Evolutionary conservation across 2,329 filamentous ascomycete species (phyloP), one percentile per base, ranked within the genome.

Genomic region (Cladophialophora psammophila): DNA sequence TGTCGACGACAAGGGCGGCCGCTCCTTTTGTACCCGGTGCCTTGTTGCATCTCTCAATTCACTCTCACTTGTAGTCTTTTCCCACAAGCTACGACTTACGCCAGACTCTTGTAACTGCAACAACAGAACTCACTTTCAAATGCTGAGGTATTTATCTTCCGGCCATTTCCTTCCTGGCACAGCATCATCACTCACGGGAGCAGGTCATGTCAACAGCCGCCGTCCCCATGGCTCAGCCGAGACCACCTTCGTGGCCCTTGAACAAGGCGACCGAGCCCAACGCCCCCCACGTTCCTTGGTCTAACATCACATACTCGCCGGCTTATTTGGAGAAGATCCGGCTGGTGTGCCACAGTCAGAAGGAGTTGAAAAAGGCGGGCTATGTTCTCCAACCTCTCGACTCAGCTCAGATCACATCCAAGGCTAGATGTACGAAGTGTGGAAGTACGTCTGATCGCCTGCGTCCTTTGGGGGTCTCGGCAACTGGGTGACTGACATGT

Each of bases 301-400:
- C 68, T n/a, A 13, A 50, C 6, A 62, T 72, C 38, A n/a, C 58
- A 20, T 20, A 63, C n/a, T 67, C 56, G n/a, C 4, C n/a, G 7
- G 36, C 61, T 5, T 56, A 64, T 20, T 13, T 72, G 31, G 60
- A 66, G 34, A 61, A 61, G 32, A 42, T 73, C 38, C 69, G 63
- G 20, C 57, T 67, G 1, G 59, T 73, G 15, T 67, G 68, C 42
- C 48, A 68, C 34, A 66, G 48, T 10, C 38, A 48, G 40, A 50
- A 60, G 38, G 60, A 52, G 40, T 42, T 73, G 53, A 34, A 53
- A 35, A 60, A 60, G 5, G 57, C 31, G 61, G 67, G 69, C 12
- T 73, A 73, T 57, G 56, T 71, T 2, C 31, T 63, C 20, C 52
- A 72, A 20, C 67, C 65, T 15, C 67, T 73, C 12, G 58, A 63